Percentiles rank a stretch among this genome's conserved stretches.
Evolutionary conservation across 805 yeast species (phyloP).

Genomic region (Schwanniomyces pseudopolymorphus): DNA sequence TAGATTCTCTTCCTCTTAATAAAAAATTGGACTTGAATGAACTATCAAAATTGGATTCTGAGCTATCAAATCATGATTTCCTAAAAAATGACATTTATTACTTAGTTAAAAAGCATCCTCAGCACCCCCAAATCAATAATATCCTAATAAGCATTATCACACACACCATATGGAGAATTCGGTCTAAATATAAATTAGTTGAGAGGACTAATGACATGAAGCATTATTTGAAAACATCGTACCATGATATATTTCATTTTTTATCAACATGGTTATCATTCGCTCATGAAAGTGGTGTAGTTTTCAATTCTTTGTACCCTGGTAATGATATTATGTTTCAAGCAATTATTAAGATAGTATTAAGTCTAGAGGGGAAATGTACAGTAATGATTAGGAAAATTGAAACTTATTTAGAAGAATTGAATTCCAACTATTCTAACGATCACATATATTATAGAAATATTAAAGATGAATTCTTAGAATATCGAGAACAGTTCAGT

Average conservation of each 20-base stretch:
- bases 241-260: constrained; percentile 2
- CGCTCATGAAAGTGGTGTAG: constrained; percentile 3
- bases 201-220: not conserved
- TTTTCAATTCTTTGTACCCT: constrained; percentile 24
- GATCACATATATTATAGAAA: not conserved
- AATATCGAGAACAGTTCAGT: not conserved
- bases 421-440: not conserved
- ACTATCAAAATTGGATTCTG: not conserved
- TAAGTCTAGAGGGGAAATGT: not conserved
- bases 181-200: constrained; percentile 1
- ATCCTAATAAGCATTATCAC: constrained; percentile 17
- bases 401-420: not conserved
- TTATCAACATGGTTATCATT: constrained; percentile 4
- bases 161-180: constrained; percentile 8
- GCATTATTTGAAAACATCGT: not conserved
- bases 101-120: constrained; percentile 11
- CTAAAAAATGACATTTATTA: constrained; percentile 7
- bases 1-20: constrained; percentile 20
- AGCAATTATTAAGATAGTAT: constrained; percentile 10
- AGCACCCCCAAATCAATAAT: constrained; percentile 20
- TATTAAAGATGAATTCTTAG: not conserved
- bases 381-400: not conserved
- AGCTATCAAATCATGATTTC: not conserved
- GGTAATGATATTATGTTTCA: constrained; percentile 29
- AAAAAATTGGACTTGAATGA: constrained; percentile 12